Conservation (phyloP, 768 basidiomycete species). For the Podaxis sp. region DNA sequence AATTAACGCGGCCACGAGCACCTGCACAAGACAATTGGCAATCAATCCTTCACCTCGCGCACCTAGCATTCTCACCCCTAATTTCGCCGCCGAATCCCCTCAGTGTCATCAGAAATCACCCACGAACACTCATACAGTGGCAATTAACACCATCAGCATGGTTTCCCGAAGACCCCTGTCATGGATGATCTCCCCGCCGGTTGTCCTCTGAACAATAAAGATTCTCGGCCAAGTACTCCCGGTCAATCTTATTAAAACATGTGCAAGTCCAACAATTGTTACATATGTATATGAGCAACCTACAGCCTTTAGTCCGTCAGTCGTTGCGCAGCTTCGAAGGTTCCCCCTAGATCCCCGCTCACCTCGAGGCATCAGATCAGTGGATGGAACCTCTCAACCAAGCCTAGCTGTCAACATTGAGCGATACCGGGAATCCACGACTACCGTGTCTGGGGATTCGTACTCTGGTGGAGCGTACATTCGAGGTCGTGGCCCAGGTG, state of each 20-base stretch:
- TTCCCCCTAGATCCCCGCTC: neutral
- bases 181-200: neutral
- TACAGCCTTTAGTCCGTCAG: neutral
- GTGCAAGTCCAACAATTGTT: neutral
- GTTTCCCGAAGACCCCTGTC: neutral
- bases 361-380: neutral
- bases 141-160: neutral
- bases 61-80: neutral
- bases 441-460: constrained; percentile 13
- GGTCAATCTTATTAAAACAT: neutral
- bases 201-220: neutral
- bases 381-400: neutral
- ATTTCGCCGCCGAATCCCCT: neutral
- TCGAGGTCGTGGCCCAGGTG: constrained; percentile 28
- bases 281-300: neutral
- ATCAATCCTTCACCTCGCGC: neutral
- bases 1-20: neutral
- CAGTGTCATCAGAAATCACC: neutral
- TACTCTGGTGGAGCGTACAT: constrained; percentile 31
- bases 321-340: neutral
- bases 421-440: neutral
- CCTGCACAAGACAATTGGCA: constrained; percentile 2
- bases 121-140: neutral
- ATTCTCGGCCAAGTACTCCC: neutral
- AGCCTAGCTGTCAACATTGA: neutral